Base-by-base conservation (phyloP, 75 land plant genomes). In the Larix kaempferi region DNA sequence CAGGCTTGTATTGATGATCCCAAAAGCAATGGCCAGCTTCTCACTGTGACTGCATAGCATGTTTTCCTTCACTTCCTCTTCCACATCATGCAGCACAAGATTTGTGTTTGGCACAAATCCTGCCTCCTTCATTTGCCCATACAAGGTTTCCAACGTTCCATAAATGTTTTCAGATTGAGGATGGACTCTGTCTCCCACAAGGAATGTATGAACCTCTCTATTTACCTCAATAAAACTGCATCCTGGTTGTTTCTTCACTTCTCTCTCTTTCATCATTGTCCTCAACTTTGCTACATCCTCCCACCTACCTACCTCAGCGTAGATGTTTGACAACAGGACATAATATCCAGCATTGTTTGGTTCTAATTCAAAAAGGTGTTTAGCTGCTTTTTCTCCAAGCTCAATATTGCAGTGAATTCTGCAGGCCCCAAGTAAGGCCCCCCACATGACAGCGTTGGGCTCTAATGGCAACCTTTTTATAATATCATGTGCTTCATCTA, bases 281-380 rank as follows among this genome's bases (percentile, higher is more conserved):
- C 75, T 74, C 55, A 74, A 19, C 57, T 74, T 74, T 74, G 75
- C 55, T 15, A 74, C 57, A 25, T 26, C 57, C 6, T 44, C 55
- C 75, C 75, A 74, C 25, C 29, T 74, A 16, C 73, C 80, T 23
- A 33, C 57, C 33, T 33, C 61, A 6, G 79, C 82, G 35, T 77
- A 81, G 39, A 77, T 52, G 23, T 77, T 81, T 12, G 82, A 81
- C 19, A 81, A 27, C 17, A 80, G 16, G 19, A 80, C 78, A 76
- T 74, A 75, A 27, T 74, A 49, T 11, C 61, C 73, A 27, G 79
- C 39, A 33, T 71, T 33, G 17, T 56, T 25, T 25, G 82, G 80
- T 33, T 77, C 80, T 26, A 81, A 69, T 22, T 16, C 67, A 52
- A 44, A 55, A 35, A 74, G 33, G 26, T 25, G 29, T n/a, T 64